A percentile compares a stretch with the other conserved stretches of the same genome.
Evolutionary conservation across 75 land plant genomes (phyloP).

Genomic region (Picea sitchensis): DNA sequence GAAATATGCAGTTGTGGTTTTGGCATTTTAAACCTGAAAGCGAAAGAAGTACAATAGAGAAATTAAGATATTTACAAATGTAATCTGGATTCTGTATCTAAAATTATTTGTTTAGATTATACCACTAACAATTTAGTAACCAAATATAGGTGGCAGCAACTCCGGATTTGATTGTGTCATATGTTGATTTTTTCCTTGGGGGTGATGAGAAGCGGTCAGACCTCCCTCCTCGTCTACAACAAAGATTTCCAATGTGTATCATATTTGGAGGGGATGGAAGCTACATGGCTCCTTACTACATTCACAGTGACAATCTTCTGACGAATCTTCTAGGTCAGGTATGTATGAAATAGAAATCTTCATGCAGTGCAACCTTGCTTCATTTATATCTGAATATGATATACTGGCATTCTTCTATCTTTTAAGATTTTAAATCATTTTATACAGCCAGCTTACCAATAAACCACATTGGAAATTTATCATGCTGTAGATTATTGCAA

Average conservation of each 20-base stretch:
- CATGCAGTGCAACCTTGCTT: not conserved
- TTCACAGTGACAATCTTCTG: slow-evolving; percentile 83
- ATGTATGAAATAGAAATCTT: not conserved
- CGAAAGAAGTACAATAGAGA: not conserved
- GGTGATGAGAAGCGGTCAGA: slow-evolving; percentile 95
- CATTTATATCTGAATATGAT: not conserved
- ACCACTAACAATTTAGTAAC: not conserved
- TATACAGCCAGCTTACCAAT: not conserved
- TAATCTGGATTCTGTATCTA: not conserved
- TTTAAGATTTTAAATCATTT: not conserved
- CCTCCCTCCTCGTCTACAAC: slow-evolving; percentile 55
- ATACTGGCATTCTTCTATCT: not conserved
- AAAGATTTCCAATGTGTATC: slow-evolving; percentile 84
- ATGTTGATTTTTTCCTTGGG: slow-evolving; percentile 94
- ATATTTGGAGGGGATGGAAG: slow-evolving; percentile 97
- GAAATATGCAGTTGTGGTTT: not conserved
- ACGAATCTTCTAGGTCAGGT: slow-evolving; percentile 90
- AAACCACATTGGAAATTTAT: not conserved
- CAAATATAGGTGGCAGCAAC: slow-evolving; percentile 84
- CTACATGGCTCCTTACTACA: slow-evolving; percentile 86
- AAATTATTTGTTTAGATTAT: not conserved
- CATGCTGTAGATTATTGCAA: not conserved
- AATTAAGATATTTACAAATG: not conserved
- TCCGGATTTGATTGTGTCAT: slow-evolving; percentile 84
- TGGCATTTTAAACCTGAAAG: not conserved